Conservation (phyloP, 2,329 filamentous ascomycete species). For the Arachnomyces sp. region DNA sequence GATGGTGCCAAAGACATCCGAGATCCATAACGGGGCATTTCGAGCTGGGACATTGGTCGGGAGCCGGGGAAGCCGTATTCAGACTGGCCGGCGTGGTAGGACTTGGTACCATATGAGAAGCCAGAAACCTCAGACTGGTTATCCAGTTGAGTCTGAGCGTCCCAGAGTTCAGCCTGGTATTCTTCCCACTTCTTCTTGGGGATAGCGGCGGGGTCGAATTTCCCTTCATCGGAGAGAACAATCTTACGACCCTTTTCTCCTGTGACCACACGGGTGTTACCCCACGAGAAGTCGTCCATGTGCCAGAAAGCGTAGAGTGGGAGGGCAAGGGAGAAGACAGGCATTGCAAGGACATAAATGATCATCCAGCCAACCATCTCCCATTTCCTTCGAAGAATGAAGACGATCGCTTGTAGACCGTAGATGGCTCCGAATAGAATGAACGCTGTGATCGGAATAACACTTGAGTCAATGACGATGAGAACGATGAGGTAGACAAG, state of each 20-base stretch:
- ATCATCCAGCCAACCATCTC: slow-evolving; percentile 99
- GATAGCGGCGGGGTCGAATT: slow-evolving; percentile 87
- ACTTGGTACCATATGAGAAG: slow-evolving; percentile 88
- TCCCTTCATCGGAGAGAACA: slow-evolving; percentile 92
- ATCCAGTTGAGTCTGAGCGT: slow-evolving; percentile 74
- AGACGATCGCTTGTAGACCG: slow-evolving; percentile 92
- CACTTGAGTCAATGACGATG: slow-evolving; percentile 52
- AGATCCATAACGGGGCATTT: slow-evolving; percentile 46
- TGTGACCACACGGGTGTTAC: slow-evolving; percentile 94
- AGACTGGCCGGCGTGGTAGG: slow-evolving; percentile 53
- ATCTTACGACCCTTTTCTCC: slow-evolving; percentile 90
- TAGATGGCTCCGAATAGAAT: slow-evolving; percentile 92
- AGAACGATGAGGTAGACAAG: slow-evolving; percentile 81
- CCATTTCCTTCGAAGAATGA: slow-evolving; percentile 94
- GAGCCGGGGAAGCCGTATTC: slow-evolving; percentile 66
- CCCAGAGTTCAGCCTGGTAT: slow-evolving; percentile 96
- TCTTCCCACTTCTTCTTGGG: slow-evolving; percentile 99
- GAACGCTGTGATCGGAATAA: slow-evolving; percentile 78
- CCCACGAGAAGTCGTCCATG: slow-evolving; percentile 99
- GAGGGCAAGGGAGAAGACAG: slow-evolving; percentile 82
- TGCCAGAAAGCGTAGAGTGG: slow-evolving; percentile 97
- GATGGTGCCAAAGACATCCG: slow-evolving; percentile 60
- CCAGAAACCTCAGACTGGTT: slow-evolving; percentile 90
- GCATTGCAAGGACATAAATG: slow-evolving; percentile 83
- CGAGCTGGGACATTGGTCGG: slow-evolving; percentile 53